Evolutionary conservation across 345 rosid genomes (phyloP), one percentile per base, ranked within the genome.

Genomic region (Camelina neglecta): DNA sequence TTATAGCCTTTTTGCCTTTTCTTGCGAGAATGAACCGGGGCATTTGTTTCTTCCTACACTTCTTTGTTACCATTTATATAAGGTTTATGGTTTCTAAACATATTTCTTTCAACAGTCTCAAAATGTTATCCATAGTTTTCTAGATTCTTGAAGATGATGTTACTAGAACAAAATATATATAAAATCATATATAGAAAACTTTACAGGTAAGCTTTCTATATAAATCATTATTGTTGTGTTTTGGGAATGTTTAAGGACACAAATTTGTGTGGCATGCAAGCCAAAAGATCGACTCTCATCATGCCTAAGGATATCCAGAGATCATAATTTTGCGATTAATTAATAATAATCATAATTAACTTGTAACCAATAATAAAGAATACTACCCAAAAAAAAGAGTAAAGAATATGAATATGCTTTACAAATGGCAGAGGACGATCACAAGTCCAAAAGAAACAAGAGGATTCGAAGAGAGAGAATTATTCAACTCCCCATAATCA

Each of bases 201-300:
- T 21, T 21, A 21, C 23, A 21, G 23, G 23, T 21, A 21, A 21
- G 23, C 2, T 21, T 21, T 21, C 23, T 21, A 21, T 21, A 21
- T 1, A 21, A 21, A 21, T 21, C 23, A 21, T 21, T 2, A 21
- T 21, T 21, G 23, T 21, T 21, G 23, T 21, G 23, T 21, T 21
- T 21, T 21, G 9, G 84, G 81, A 4, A 66, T 84, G 1, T 84
- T 86, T 12, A 81, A 84, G 57, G 87, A 84, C 49, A 81, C 84
- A 1, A 82, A 86, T 54, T 70, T 86, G 49, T 86, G 85, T 26
- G 87, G 87, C 4, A 75, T 84, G 36, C 89, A 86, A 53, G 89
- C 86, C 53, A 84, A 84, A 81, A 83, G 89, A 47, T 85, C 84
- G 10, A 81, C 89, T 3, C 81, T 86, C 33, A 84, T 84, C 85